Conservation (phyloP, 2,329 filamentous ascomycete species). For the Trichoderma sp. region DNA sequence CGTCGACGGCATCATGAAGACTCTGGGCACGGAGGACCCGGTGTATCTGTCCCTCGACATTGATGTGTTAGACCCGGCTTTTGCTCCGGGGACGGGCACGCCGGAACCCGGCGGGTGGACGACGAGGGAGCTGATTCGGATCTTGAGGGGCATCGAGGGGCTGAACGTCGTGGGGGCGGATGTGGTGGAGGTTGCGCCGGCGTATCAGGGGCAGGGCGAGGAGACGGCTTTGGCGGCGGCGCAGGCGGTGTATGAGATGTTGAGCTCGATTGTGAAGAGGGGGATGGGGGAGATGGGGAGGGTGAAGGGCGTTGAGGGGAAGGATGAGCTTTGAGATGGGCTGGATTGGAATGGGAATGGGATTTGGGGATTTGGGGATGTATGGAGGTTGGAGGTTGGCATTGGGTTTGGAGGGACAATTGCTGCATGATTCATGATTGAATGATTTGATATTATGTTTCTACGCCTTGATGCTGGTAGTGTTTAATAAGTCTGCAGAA, state of each 20-base stretch:
- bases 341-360: not conserved
- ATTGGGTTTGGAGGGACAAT: not conserved
- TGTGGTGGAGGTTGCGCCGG: constrained; percentile 79
- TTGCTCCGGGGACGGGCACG: constrained; percentile 74
- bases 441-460: not conserved
- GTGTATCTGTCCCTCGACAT: constrained; percentile 82
- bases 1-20: constrained; percentile 65
- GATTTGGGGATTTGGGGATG: too few species aligned
- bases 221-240: constrained; percentile 79
- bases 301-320: constrained; percentile 30
- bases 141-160: constrained; percentile 75
- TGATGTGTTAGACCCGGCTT: constrained; percentile 74
- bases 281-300: constrained; percentile 40
- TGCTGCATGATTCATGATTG: not conserved
- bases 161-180: constrained; percentile 87
- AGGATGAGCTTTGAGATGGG: constrained; percentile 39
- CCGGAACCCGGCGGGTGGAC: constrained; percentile 92
- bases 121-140: constrained; percentile 79
- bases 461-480: not conserved
- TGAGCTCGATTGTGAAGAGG: constrained; percentile 70
- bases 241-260: constrained; percentile 81
- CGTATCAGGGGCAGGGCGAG: constrained; percentile 77
- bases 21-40: constrained; percentile 71
- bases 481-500: too few species aligned
- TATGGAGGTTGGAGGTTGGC: not conserved